These are phyloP conservation scores for Aaosphaeria pasadenensis DNA, from an alignment of 2,329 filamentous ascomycete species.

Conservation along the genomic window DNA sequence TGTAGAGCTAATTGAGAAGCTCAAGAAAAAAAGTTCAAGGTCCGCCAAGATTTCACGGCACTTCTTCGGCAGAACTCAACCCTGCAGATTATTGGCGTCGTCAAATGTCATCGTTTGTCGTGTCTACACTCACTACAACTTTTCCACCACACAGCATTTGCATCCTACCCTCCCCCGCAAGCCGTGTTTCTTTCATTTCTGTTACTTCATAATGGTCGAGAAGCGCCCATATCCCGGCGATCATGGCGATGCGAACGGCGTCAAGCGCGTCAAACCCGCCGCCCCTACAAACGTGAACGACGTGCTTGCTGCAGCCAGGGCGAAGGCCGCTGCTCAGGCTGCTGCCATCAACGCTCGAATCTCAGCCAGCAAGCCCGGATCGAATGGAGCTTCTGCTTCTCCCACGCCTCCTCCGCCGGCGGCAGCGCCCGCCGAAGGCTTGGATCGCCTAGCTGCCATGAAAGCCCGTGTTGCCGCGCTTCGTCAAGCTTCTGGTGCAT, in stretches of 20 bases:
- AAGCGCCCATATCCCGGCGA: slow-evolving; percentile 43
- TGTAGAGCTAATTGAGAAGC: slow-evolving; percentile 11
- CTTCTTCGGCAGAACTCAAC: too few species aligned
- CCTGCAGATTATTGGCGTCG: too few species aligned
- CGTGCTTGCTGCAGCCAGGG: slow-evolving; percentile 30
- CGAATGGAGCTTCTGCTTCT: slow-evolving; percentile 4
- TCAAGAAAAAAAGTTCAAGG: slow-evolving; percentile 6
- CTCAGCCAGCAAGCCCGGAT: slow-evolving; percentile 12
- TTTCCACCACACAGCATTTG: too few species aligned
- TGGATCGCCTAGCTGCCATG: slow-evolving; percentile 23
- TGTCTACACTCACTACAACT: too few species aligned
- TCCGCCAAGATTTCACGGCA: not conserved
- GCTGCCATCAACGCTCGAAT: slow-evolving; percentile 27
- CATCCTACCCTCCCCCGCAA: too few species aligned
- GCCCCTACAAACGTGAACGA: slow-evolving; percentile 31
- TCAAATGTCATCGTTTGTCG: too few species aligned
- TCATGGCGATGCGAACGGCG: slow-evolving; percentile 34
- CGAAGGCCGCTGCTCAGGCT: slow-evolving; percentile 22
- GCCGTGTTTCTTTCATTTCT: too few species aligned
- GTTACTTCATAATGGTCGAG: slow-evolving; percentile 29
- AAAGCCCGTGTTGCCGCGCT: slow-evolving; percentile 66
- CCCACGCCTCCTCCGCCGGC: slow-evolving; percentile 6
- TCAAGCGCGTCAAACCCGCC: slow-evolving; percentile 40
- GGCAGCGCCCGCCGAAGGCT: slow-evolving; percentile 9
- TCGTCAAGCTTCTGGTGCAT: slow-evolving; percentile 57